Conservation (phyloP, 345 rosid genomes). For the Euphorbia peplus region DNA sequence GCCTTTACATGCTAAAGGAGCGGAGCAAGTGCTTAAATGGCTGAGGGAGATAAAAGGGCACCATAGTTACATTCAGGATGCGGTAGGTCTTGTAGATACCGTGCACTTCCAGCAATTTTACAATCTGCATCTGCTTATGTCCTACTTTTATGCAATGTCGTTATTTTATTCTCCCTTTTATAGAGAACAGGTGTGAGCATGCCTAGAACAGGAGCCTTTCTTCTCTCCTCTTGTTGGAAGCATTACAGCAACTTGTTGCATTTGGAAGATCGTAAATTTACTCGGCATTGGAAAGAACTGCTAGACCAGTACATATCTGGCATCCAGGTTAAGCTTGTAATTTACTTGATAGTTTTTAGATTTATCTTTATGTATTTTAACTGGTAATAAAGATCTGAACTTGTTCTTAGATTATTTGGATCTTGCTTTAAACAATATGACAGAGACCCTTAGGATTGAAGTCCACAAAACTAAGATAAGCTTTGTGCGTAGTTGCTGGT, state of each 20-base stretch:
- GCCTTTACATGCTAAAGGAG: conserved; percentile 75
- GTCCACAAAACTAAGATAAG: background rate
- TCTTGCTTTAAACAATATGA: background rate
- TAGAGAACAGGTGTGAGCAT: conserved; percentile 42
- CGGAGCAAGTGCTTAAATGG: conserved; percentile 78
- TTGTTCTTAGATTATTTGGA: background rate
- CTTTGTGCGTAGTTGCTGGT: background rate
- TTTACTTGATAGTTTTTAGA: background rate
- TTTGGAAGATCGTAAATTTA: conserved; percentile 66
- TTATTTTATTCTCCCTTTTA: conserved; percentile 15
- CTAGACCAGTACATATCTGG: conserved; percentile 75
- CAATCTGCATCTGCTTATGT: conserved; percentile 15
- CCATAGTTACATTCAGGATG: conserved; percentile 44
- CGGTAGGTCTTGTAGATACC: conserved; percentile 57
- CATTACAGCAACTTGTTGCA: conserved; percentile 63
- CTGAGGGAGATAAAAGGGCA: conserved; percentile 51
- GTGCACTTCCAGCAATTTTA: conserved; percentile 15
- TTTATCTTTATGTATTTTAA: background rate
- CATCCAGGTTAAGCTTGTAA: conserved; percentile 55
- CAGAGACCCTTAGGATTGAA: background rate
- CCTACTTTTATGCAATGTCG: conserved; percentile 24
- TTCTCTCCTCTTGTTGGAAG: conserved; percentile 91
- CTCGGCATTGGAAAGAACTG: conserved; percentile 53
- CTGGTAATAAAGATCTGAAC: background rate
- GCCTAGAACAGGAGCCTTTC: conserved; percentile 39